phyloP scores from a whole-genome alignment of 179 eudicot species.

The Beta corolliflora region DNA sequence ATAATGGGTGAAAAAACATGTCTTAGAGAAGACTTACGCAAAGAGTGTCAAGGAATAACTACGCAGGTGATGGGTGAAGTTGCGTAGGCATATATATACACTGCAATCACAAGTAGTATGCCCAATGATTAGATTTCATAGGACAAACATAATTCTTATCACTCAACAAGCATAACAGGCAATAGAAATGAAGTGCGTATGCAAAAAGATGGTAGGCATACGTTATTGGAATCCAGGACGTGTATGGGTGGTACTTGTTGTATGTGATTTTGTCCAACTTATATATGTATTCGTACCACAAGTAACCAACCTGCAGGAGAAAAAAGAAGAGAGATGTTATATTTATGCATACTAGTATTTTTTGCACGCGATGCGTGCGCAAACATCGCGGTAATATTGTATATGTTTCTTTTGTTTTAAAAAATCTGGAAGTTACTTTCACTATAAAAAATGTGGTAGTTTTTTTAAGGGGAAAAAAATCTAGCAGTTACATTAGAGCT shows the following conservation, averaged over 20 bases:
- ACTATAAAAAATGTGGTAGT: too few relatives aligned
- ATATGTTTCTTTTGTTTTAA: too few relatives aligned
- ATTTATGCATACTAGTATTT: not conserved
- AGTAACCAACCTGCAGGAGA: constrained; percentile 75
- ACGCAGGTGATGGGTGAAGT: constrained; percentile 89
- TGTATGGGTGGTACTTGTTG: constrained; percentile 96
- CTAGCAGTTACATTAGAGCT: too few relatives aligned
- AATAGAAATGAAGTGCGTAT: not conserved
- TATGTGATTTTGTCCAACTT: constrained; percentile 89
- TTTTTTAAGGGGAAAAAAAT: too few relatives aligned
- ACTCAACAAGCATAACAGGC: constrained; percentile 1
- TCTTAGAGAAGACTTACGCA: constrained; percentile 55
- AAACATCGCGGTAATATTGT: too few relatives aligned
- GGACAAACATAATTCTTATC: not conserved
- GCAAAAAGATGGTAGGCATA: constrained; percentile 31
- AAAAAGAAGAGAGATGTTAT: constrained; percentile 8
- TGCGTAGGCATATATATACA: constrained; percentile 91
- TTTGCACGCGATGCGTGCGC: too few relatives aligned
- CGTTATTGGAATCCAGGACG: constrained; percentile 99
- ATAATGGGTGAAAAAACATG: not conserved
- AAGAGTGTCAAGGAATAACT: constrained; percentile 82
- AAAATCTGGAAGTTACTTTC: too few relatives aligned
- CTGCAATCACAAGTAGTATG: constrained; percentile 47
- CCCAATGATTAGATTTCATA: constrained; percentile 11
- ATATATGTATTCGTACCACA: constrained; percentile 96